Evolutionary conservation across 23 red algal species (phyloP), one percentile per base, ranked within the genome.

Genomic region (Porphyridium purpureum): DNA sequence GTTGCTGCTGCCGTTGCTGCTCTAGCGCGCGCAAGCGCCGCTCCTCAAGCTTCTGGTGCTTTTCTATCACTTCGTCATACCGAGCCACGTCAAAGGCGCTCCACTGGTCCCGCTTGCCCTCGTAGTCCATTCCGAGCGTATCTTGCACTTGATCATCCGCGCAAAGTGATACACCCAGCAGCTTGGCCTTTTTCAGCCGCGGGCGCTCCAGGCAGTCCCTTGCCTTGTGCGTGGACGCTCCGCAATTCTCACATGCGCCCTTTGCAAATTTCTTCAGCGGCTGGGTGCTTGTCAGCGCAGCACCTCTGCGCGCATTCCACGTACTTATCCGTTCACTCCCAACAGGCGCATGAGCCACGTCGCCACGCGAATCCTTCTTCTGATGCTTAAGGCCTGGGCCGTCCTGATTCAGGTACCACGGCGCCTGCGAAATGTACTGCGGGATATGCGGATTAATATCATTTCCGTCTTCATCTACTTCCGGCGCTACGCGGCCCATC

Each of bases 371-470:
- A 32, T 93, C 72, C 5, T 49, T 11, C 44, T 47, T 62, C 63
- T 93, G 84, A 57, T 93, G 84, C 35, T 93, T 93, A 4, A 93
- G 70, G 22, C 73, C 63, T 1, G 72, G 72, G 24, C 63, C 67
- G 17, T 65, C 67, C 26, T 63, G 38, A 1, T 51, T 46, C 11
- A 93, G 29, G 32, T 93, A 93, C 84, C 84, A 93, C 4, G 84
- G 84, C 23, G 84, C 84, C 29, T 70, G 58, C 7, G 84, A 46
- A 33, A 93, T 93, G 54, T 93, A 93, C 46, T 93, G 73, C 4
- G 84, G 84, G 64, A 93, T 93, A 27, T 93, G 84, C 1, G 84
- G 84, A 47, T 93, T 93, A 35, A 93, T 93, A 33, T 81, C 76
- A 35, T 76, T 80, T 17, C 84, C 84, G 53, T 93, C 74, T 5